phyloP scores from a whole-genome alignment of 2,329 filamentous ascomycete species.

The Escovopsis weberi region DNA sequence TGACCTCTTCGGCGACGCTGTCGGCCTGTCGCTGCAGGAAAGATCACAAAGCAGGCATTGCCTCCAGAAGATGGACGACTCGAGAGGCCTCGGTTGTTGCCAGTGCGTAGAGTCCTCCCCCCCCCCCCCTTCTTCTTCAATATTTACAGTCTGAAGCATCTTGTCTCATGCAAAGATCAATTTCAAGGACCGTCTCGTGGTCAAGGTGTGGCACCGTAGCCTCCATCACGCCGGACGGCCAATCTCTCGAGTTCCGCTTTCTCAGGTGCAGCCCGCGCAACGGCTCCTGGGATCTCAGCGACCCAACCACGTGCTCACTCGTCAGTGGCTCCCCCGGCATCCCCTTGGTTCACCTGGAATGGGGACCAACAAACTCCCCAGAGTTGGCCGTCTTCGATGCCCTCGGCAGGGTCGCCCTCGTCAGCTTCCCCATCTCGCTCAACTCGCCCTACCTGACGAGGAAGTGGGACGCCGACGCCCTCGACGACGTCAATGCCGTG shows the following conservation, averaged over 20 bases:
- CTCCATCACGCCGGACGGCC: constrained; percentile 59
- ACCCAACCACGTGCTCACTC: constrained; percentile 49
- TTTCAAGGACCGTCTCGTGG: constrained; percentile 63
- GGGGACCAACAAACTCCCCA: constrained; percentile 56
- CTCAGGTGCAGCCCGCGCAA: constrained; percentile 53
- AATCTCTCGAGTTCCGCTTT: constrained; percentile 56
- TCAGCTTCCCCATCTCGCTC: constrained; percentile 55
- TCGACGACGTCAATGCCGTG: constrained; percentile 61
- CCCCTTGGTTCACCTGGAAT: constrained; percentile 65
- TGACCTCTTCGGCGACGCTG: constrained; percentile 62
- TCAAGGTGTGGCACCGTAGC: constrained; percentile 79
- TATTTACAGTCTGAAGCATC: neutral
- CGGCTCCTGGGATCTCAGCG: constrained; percentile 62
- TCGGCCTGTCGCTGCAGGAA: constrained; percentile 41
- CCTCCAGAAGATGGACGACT: constrained; percentile 59
- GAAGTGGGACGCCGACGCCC: constrained; percentile 49
- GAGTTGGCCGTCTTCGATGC: constrained; percentile 77
- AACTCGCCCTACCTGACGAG: constrained; percentile 54
- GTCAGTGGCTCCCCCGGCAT: constrained; percentile 48
- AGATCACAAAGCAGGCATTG: constrained; percentile 41
- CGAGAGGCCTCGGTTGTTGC: constrained; percentile 62
- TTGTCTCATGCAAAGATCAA: constrained; percentile 3
- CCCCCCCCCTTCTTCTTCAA: neutral
- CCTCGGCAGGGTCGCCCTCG: constrained; percentile 61
- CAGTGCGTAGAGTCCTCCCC: constrained; percentile 43